These are phyloP conservation scores for Hymenoscyphus linearis DNA, from an alignment of 2,329 filamentous ascomycete species.

Conservation along the genomic window DNA sequence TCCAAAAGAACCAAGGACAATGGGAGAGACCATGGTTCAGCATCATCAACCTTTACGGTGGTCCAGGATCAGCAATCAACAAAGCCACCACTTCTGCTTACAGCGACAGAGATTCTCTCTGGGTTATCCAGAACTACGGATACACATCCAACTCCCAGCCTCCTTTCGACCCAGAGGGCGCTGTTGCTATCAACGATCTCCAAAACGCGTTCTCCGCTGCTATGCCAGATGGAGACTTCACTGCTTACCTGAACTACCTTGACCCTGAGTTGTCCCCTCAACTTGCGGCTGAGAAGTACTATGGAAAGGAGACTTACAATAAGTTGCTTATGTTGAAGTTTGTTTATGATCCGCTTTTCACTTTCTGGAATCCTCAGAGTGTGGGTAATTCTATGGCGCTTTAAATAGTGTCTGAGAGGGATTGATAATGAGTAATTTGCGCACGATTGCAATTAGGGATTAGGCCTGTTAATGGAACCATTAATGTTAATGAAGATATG, in stretches of 20 bases:
- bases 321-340: conserved; percentile 20
- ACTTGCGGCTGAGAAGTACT: conserved; percentile 20
- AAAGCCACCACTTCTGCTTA: conserved; percentile 9
- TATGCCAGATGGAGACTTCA: conserved; percentile 25
- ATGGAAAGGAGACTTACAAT: conserved; percentile 21
- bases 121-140: conserved; percentile 23
- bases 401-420: neutral
- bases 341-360: conserved; percentile 15
- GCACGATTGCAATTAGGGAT: no score
- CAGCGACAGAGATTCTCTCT: conserved; percentile 20
- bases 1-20: conserved; percentile 16
- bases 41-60: conserved; percentile 25
- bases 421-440: neutral
- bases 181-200: conserved; percentile 12
- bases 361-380: conserved; percentile 25
- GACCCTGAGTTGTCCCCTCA: conserved; percentile 17
- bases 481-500: no score
- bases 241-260: conserved; percentile 25
- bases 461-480: no score
- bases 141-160: conserved; percentile 7
- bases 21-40: conserved; percentile 15
- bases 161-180: conserved; percentile 16
- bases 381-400: conserved; percentile 12
- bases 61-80: conserved; percentile 15
- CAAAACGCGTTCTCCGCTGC: conserved; percentile 19